Evolutionary conservation across 225 moss, liverwort and hornwort species (phyloP), one percentile per base, ranked within the genome.

Genomic region (Thuidium tamariscinum): DNA sequence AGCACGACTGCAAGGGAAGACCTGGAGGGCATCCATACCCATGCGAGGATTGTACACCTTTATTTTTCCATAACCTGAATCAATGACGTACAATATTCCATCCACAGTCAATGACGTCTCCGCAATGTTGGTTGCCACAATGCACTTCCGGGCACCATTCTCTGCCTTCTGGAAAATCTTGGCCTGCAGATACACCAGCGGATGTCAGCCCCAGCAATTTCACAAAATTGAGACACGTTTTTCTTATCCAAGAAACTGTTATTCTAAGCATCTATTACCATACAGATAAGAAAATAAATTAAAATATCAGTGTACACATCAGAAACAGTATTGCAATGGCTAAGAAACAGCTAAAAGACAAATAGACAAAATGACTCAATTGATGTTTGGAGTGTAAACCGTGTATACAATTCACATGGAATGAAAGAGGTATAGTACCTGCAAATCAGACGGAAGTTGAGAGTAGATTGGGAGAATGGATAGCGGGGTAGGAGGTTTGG

Each of bases 1-100:
- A 83, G 99, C 99, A 78, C 99, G 94, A 92, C 99, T 97, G 86
- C 93, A 96, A 62, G 99, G 97, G 75, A 99, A 99, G 37, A 99
- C 99, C 86, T 99, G 97, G 73, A 99, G 94, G 29, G 99, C 97
- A 86, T 99, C 99, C 99, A 99, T 99, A 89, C 97, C 97, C 99
- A 99, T 99, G 42, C 99, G 91, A 42, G 99, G 97, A 85, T 97
- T 97, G 83, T 97, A 99, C n/a, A 99, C 99, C 90, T 99, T 99
- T 42, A 97, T 97, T 87, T 99, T 99, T 36, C 97, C 97, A 83
- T 97, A 97, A 64, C 99, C 97, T 67, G 99, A 97, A 86, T 99
- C 97, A 87, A 99, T 99, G 54, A 99, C 99, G 81, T 96, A 99
- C 54, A 95, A 88, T 85, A 99, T 99, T 74, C 99, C 99, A 87